A percentile compares a stretch with the other conserved stretches of the same genome.
Conservation (phyloP, 2,329 filamentous ascomycete genomes). For the Setomelanomma holmii region DNA sequence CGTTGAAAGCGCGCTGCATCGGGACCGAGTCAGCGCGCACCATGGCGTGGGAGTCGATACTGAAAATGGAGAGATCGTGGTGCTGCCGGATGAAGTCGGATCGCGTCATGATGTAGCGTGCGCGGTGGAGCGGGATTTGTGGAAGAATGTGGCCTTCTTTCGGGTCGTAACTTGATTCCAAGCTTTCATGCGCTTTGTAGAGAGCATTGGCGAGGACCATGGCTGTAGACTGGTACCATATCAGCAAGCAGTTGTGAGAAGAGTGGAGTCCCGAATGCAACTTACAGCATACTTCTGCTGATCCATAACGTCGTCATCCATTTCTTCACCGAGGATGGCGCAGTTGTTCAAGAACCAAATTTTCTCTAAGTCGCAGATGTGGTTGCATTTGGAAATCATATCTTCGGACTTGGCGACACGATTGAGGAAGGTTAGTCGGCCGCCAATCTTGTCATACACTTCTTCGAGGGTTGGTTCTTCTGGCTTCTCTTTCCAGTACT, state of each 20-base stretch:
- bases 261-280: constrained; percentile 24
- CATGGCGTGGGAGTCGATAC: constrained; percentile 84
- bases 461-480: constrained; percentile 67
- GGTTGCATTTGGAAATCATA: constrained; percentile 79
- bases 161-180: constrained; percentile 67
- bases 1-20: constrained; percentile 90
- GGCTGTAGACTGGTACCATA: constrained; percentile 71
- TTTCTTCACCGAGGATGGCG: constrained; percentile 76
- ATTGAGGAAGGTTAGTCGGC: constrained; percentile 85
- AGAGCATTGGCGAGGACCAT: constrained; percentile 93
- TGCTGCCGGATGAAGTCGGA: constrained; percentile 93
- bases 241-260: background rate
- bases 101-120: constrained; percentile 84
- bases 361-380: constrained; percentile 74
- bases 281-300: constrained; percentile 93
- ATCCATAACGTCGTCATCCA: constrained; percentile 98
- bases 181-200: constrained; percentile 79
- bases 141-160: constrained; percentile 78
- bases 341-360: constrained; percentile 81
- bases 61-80: constrained; percentile 94
- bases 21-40: constrained; percentile 94
- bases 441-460: constrained; percentile 87
- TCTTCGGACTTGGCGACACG: constrained; percentile 85
- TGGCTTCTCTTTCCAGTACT: constrained; percentile 73
- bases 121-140: constrained; percentile 61